Percentiles rank a stretch among this genome's conserved stretches.
These are phyloP conservation scores for Fusarium sambucinum DNA, from an alignment of 2,329 filamentous ascomycete genomes.

Conservation along the genomic window DNA sequence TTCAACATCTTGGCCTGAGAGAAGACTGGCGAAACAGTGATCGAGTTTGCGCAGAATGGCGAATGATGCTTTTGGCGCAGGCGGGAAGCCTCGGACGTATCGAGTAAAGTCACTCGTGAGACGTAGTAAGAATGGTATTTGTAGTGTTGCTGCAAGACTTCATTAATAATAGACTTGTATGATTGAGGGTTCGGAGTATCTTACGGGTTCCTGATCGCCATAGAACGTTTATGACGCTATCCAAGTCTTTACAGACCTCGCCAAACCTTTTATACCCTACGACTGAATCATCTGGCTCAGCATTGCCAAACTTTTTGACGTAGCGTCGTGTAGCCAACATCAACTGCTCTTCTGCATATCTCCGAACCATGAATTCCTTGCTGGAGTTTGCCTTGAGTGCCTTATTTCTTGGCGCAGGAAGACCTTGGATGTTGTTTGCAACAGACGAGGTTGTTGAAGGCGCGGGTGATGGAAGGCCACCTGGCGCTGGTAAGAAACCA, in stretches of 20 bases:
- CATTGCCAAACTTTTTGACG: slow-evolving; percentile 67
- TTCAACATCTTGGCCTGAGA: slow-evolving; percentile 75
- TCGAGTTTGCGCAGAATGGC: slow-evolving; percentile 81
- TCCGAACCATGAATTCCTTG: slow-evolving; percentile 70
- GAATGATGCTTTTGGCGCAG: slow-evolving; percentile 74
- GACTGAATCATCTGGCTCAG: slow-evolving; percentile 61
- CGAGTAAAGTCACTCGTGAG: slow-evolving; percentile 79
- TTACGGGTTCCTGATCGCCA: slow-evolving; percentile 90
- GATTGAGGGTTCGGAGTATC: slow-evolving; percentile 48
- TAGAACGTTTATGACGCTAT: slow-evolving; percentile 79
- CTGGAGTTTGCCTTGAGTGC: slow-evolving; percentile 67
- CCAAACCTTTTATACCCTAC: slow-evolving; percentile 70
- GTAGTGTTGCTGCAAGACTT: slow-evolving; percentile 60
- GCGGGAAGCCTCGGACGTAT: slow-evolving; percentile 78
- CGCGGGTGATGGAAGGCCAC: slow-evolving; percentile 65
- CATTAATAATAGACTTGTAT: slow-evolving; percentile 3
- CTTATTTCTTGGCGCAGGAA: slow-evolving; percentile 68
- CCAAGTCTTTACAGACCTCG: slow-evolving; percentile 80
- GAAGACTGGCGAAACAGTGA: slow-evolving; percentile 81
- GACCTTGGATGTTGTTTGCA: slow-evolving; percentile 51
- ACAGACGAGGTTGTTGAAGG: slow-evolving; percentile 62
- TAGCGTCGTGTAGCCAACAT: slow-evolving; percentile 68
- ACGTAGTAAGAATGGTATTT: slow-evolving; percentile 85
- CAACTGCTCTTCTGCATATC: slow-evolving; percentile 67
- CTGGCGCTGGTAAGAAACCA: slow-evolving; percentile 63